phyloP scores from a whole-genome alignment of 805 yeast genomes.

The Metschnikowia similis region DNA sequence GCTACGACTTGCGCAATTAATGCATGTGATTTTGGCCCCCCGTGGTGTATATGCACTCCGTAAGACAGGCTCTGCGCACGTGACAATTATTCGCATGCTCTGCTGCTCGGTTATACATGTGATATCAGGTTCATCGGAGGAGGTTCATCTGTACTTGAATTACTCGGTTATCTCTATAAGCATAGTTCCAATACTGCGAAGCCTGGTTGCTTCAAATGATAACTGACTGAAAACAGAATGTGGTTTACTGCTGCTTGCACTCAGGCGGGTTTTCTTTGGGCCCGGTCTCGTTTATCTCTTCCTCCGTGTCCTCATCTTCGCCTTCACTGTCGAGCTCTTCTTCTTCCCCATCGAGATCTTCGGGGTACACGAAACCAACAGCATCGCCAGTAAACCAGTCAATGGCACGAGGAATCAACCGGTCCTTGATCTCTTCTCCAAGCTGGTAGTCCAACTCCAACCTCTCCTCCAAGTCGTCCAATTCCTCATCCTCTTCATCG shows the following conservation, averaged over 20 bases:
- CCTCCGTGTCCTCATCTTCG: conserved; percentile 59
- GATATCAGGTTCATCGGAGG: too few relatives aligned
- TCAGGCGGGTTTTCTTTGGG: conserved; percentile 67
- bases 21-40: conserved; percentile 1
- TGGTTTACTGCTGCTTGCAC: conserved; percentile 60
- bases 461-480: conserved; percentile 73
- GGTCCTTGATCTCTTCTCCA: conserved; percentile 95
- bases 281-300: conserved; percentile 50
- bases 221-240: not conserved
- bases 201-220: not conserved
- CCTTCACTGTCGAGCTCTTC: conserved; percentile 61
- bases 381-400: conserved; percentile 99
- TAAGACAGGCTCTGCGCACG: not conserved
- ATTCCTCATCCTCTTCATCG: conserved; percentile 55
- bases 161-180: not conserved
- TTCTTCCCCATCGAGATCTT: conserved; percentile 59
- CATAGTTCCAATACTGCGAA: not conserved
- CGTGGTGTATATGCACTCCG: not conserved
- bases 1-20: not conserved
- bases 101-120: too few relatives aligned
- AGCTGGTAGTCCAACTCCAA: conserved; percentile 90
- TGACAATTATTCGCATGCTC: not conserved
- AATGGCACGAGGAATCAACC: conserved; percentile 91
- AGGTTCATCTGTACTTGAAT: not conserved
- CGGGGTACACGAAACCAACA: conserved; percentile 62